Conservation (phyloP, 1,284 basidiomycete species). For the Ustilago tritici region DNA sequence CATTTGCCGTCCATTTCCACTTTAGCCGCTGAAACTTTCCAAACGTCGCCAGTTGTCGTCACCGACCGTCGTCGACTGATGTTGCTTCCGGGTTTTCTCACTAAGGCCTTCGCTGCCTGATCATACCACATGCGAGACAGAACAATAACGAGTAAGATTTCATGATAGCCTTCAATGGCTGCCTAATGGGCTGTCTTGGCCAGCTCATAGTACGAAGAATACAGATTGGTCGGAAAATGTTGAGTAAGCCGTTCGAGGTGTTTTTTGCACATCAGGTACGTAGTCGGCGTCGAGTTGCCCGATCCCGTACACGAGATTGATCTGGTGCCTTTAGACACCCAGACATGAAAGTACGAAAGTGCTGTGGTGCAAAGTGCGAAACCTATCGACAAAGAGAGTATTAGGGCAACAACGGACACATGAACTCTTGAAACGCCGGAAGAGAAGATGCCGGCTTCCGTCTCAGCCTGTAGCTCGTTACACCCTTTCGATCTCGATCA, state of each 20-base stretch:
- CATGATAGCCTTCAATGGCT: too few relatives aligned
- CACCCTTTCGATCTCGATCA: background rate
- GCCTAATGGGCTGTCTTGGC: background rate
- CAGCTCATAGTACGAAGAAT: background rate
- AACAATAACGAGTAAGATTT: too few relatives aligned
- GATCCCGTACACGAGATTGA: constrained; percentile 16
- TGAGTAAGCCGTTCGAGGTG: background rate
- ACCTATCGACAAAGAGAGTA: too few relatives aligned
- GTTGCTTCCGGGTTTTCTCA: background rate
- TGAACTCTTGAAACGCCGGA: background rate
- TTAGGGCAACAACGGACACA: background rate
- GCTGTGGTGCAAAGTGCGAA: too few relatives aligned
- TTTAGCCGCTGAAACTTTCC: background rate
- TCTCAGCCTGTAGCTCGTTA: background rate
- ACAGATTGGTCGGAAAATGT: background rate
- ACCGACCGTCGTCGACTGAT: too few relatives aligned
- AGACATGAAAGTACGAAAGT: too few relatives aligned
- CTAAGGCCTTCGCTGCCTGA: background rate
- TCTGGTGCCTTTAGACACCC: too few relatives aligned
- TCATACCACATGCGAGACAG: background rate
- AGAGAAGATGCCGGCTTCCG: background rate
- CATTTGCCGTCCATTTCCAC: background rate
- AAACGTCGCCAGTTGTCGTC: background rate
- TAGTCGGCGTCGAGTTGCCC: constrained; percentile 3
- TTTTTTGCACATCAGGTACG: background rate